phyloP scores from a whole-genome alignment of 805 yeast genomes.

The Pichia manshurica region DNA sequence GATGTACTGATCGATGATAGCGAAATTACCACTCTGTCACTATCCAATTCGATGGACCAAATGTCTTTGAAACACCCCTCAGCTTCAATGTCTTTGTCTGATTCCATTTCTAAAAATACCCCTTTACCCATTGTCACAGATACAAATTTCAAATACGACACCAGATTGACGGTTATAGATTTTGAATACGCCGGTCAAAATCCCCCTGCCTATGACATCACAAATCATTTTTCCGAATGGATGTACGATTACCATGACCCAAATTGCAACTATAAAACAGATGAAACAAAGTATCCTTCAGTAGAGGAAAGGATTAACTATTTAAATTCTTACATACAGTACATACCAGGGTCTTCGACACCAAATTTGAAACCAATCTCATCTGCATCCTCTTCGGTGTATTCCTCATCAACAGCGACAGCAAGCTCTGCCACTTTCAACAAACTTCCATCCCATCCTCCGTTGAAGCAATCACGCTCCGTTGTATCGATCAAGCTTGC shows the following conservation, averaged over 20 bases:
- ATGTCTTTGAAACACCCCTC: not conserved
- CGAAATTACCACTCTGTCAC: slow-evolving; percentile 17
- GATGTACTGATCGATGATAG: slow-evolving; percentile 10
- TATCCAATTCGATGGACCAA: slow-evolving; percentile 5
- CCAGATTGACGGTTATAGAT: slow-evolving; percentile 85
- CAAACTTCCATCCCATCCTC: slow-evolving; percentile 2
- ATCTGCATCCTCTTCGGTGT: slow-evolving; percentile 13
- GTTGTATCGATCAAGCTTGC: slow-evolving; percentile 33
- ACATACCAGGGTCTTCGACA: slow-evolving; percentile 34
- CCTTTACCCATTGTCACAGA: slow-evolving; percentile 29
- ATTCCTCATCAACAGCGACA: not conserved
- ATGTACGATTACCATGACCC: slow-evolving; percentile 85
- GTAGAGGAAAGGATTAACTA: slow-evolving; percentile 64
- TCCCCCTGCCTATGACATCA: slow-evolving; percentile 81
- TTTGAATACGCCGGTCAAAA: slow-evolving; percentile 95
- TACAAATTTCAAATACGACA: slow-evolving; percentile 37
- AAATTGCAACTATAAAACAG: slow-evolving; percentile 46
- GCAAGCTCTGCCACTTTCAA: slow-evolving; percentile 18
- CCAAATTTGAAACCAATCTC: slow-evolving; percentile 21
- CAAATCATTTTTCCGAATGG: slow-evolving; percentile 95
- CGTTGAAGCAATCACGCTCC: slow-evolving; percentile 16
- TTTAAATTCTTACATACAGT: slow-evolving; percentile 72
- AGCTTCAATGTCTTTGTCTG: not conserved
- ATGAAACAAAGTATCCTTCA: slow-evolving; percentile 56
- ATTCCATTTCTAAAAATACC: slow-evolving; percentile 11